Percentiles rank a stretch among this genome's conserved stretches.
Conservation (phyloP, 176 grass and related monocot genomes). For the Zizania latifolia region DNA sequence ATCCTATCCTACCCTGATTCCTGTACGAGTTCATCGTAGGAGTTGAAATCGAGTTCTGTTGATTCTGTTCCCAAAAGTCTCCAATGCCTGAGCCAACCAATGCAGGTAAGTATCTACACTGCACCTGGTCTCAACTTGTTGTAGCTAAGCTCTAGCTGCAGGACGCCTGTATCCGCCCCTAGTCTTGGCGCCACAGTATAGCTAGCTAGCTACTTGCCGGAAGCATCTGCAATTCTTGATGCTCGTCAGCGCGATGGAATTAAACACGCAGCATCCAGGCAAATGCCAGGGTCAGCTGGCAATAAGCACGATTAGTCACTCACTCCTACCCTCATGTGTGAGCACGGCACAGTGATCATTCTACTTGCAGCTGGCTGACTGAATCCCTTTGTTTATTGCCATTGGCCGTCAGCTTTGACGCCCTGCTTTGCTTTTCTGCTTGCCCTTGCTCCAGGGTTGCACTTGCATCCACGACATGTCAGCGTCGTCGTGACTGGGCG, state of each 20-base stretch:
- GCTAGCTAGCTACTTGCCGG: neutral
- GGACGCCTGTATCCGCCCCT: too few relatives aligned
- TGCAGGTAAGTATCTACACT: neutral
- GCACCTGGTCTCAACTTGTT: neutral
- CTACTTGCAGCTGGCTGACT: neutral
- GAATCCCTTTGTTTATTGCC: neutral
- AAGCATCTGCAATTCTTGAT: neutral
- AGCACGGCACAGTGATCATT: too few relatives aligned
- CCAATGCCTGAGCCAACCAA: neutral
- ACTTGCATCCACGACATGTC: neutral
- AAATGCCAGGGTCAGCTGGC: neutral
- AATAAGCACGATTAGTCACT: too few relatives aligned
- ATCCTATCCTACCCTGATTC: too few relatives aligned
- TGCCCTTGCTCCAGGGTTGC: slow-evolving; percentile 2
- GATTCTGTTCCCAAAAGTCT: neutral
- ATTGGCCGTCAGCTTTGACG: neutral
- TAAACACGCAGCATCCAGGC: neutral
- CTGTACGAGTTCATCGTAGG: neutral
- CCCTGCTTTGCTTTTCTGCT: neutral
- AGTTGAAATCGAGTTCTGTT: neutral
- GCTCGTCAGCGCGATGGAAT: neutral
- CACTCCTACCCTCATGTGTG: too few relatives aligned
- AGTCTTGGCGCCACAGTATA: neutral
- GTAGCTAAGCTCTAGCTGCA: too few relatives aligned
- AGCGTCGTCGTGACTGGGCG: slow-evolving; percentile 14